These are phyloP conservation scores for Omphalotus olearius DNA, from an alignment of 1,284 basidiomycete species.

Conservation along the genomic window DNA sequence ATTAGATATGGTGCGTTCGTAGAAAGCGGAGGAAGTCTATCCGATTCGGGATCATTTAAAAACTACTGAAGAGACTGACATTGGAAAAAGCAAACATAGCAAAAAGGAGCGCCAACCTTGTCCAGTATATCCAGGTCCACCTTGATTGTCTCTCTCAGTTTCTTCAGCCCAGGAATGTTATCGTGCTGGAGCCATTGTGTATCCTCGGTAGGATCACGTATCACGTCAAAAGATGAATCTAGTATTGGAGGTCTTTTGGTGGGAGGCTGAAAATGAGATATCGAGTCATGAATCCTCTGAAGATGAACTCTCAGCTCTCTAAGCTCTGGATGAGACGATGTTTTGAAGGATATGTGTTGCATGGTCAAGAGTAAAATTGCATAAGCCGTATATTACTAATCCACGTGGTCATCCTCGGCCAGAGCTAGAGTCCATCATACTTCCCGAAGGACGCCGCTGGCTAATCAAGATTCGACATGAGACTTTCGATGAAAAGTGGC, in stretches of 20 bases:
- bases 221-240: conserved; percentile 46
- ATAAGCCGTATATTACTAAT: no score
- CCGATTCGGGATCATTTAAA: conserved; percentile 41
- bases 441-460: no score
- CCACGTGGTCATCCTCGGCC: no score
- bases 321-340: conserved; percentile 33
- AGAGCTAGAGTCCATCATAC: no score
- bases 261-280: conserved; percentile 40
- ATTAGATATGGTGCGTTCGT: conserved; percentile 75
- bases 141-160: conserved; percentile 42
- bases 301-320: conserved; percentile 30
- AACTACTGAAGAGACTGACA: conserved; percentile 50
- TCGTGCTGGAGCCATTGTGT: conserved; percentile 40
- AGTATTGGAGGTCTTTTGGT: conserved; percentile 47
- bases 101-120: conserved; percentile 36
- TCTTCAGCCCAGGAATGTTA: conserved; percentile 44
- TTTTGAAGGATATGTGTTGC: neutral
- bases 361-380: no score
- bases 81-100: neutral
- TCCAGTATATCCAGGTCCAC: conserved; percentile 47
- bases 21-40: conserved; percentile 45
- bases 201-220: conserved; percentile 21
- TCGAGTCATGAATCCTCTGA: conserved; percentile 37
- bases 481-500: no score
- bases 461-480: no score